A percentile compares a stretch with the other conserved stretches of the same genome.
Conservation (phyloP, 176 grass and related monocot species). For the Zizania latifolia region DNA sequence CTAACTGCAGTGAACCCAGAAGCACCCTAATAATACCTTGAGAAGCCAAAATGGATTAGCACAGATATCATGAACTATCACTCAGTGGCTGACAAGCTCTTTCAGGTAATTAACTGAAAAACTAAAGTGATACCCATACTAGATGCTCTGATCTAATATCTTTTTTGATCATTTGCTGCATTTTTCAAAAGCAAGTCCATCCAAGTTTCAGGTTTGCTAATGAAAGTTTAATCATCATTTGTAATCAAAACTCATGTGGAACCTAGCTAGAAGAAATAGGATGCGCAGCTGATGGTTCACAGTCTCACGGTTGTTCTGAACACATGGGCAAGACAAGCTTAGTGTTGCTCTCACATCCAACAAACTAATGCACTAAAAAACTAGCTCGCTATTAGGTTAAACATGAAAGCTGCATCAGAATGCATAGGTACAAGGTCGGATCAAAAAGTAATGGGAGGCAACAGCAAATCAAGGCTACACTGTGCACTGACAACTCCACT, state of each 20-base stretch:
- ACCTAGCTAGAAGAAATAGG: background rate
- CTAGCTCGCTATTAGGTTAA: background rate
- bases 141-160: background rate
- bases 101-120: background rate
- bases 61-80: background rate
- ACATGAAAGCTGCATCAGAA: background rate
- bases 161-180: background rate
- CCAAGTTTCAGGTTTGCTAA: background rate
- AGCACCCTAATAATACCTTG: background rate
- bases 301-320: background rate
- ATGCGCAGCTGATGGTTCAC: background rate
- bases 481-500: background rate
- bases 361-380: background rate
- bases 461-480: background rate
- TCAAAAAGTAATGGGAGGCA: background rate
- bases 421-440: background rate
- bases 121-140: background rate
- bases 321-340: background rate
- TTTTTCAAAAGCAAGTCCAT: background rate
- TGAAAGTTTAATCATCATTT: background rate
- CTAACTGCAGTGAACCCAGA: background rate
- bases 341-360: background rate
- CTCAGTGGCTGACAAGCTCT: background rate
- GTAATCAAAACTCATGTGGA: slow-evolving; percentile 1
- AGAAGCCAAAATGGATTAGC: background rate